Evolutionary conservation across 2,329 filamentous ascomycete species (phyloP), one percentile per base, ranked within the genome.

Genomic region (Stagonosporopsis cucurbitacearum): DNA sequence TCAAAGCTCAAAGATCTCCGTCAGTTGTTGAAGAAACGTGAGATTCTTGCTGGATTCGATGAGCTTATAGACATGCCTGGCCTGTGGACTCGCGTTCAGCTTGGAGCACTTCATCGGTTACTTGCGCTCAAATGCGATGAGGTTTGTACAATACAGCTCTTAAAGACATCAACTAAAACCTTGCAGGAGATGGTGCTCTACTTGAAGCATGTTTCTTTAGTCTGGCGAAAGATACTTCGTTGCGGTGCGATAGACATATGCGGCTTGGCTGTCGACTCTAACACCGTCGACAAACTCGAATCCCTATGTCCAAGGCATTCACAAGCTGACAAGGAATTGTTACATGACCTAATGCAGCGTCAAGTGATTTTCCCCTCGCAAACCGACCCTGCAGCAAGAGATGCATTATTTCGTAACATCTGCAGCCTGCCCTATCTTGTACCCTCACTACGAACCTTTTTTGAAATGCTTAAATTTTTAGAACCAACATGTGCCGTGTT

Each of bases 81-180:
- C 11, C 44, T 67, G 7, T 69, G 47, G 65, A n/a, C 54, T 26
- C 57, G 44, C 22, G 9, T 69, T 4, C 53, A 68, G 39, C 58
- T 69, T 36, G 48, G 61, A 17, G 61, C 61, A 6, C 51, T 69
- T 26, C 43, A 68, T 39, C 46, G 55, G 4, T 57, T 69, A n/a
- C 52, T 64, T 17, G 59, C 40, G 15, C 32, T 68, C 2, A 64
- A 61, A 53, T 69, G 57, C 39, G 23, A 61, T 12, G 41, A 69
- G 52, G 64, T 68, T 52, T 17, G 49, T 40, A 41, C 36, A 46
- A 8, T 2, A 22, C 23, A 9, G 28, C 35, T 23, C 44, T 25
- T 2, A 36, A 15, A 28, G 28, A 25, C 36, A 41, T 22, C 20
- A 47, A 48, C 32, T 55, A 54, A 59, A 15, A 26, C 1, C 41